Conservation (phyloP, 352 stramenopile genomes). For the Phytophthora chlamydospora region DNA sequence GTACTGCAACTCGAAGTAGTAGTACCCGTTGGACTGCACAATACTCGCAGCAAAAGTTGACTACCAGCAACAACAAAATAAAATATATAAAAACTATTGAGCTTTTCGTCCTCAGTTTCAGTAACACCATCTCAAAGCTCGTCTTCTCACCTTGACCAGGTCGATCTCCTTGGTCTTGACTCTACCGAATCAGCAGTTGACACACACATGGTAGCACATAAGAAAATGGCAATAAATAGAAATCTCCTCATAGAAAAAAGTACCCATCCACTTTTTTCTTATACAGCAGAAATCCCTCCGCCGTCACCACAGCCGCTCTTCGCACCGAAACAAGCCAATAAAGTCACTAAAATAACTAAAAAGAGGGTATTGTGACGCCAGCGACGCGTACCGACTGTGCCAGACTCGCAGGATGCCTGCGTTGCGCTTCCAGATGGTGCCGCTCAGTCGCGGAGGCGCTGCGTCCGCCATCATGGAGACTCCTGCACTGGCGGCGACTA, state of each 20-base stretch:
- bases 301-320: conserved; percentile 56
- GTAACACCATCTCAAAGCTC: not conserved
- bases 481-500: not conserved
- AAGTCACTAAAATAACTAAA: not conserved
- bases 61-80: conserved; percentile 18
- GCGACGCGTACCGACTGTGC: conserved; percentile 46
- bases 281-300: conserved; percentile 71
- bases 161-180: conserved; percentile 70
- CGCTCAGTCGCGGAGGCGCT: conserved; percentile 38
- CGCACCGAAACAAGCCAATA: not conserved
- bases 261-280: conserved; percentile 69
- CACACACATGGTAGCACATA: not conserved
- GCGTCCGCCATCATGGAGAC: conserved; percentile 21
- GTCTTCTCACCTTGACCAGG: conserved; percentile 60
- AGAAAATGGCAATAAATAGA: conserved; percentile 2
- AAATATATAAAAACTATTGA: conserved; percentile 1
- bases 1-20: conserved; percentile 66
- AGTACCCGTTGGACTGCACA: conserved; percentile 50
- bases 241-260: conserved; percentile 6
- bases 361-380: not conserved
- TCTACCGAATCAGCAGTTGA: conserved; percentile 26
- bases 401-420: conserved; percentile 69
- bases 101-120: not conserved
- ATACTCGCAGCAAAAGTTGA: conserved; percentile 52
- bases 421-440: conserved; percentile 74